A percentile compares a stretch with the other conserved stretches of the same genome.
Evolutionary conservation across 305 asterid species (phyloP).

Genomic region (Rubia peregrina): DNA sequence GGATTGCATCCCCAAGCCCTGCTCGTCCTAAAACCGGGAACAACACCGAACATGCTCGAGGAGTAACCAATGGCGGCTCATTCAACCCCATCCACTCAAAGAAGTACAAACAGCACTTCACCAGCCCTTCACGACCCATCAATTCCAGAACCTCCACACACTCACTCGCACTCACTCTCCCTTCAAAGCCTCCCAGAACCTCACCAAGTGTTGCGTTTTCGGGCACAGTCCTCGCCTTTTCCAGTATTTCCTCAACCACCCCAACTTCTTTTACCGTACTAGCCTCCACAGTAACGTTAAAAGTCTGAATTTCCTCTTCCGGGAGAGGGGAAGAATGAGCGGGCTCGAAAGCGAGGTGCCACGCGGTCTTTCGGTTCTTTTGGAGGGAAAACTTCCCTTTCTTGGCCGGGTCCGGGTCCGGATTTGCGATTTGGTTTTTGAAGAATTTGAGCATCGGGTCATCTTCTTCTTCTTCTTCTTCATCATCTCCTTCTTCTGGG

Average conservation of each 20-base stretch:
- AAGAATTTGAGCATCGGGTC: constrained; percentile 76
- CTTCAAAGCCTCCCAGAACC: constrained; percentile 54
- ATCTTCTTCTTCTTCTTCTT: constrained; percentile 21
- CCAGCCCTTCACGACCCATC: constrained; percentile 54
- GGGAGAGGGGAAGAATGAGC: not conserved
- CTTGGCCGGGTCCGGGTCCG: constrained; percentile 46
- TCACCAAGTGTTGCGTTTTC: constrained; percentile 73
- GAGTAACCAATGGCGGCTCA: constrained; percentile 67
- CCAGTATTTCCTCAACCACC: constrained; percentile 46
- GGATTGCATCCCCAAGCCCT: constrained; percentile 57
- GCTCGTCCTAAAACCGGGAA: constrained; percentile 66
- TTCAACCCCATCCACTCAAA: constrained; percentile 88
- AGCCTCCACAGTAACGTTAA: not conserved
- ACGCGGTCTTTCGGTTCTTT: constrained; percentile 58
- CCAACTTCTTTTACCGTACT: constrained; percentile 29
- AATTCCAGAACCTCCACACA: constrained; percentile 60
- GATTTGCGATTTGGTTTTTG: constrained; percentile 33
- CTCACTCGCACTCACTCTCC: constrained; percentile 51
- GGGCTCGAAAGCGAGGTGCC: constrained; percentile 48
- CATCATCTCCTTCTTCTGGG: constrained; percentile 7
- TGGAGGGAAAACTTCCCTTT: constrained; percentile 58
- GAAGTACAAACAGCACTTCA: constrained; percentile 58
- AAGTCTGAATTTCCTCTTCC: constrained; percentile 12
- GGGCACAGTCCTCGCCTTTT: constrained; percentile 45
- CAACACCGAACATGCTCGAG: constrained; percentile 57